phyloP scores from a whole-genome alignment of 345 rosid genomes.

The Populus ilicifolia region DNA sequence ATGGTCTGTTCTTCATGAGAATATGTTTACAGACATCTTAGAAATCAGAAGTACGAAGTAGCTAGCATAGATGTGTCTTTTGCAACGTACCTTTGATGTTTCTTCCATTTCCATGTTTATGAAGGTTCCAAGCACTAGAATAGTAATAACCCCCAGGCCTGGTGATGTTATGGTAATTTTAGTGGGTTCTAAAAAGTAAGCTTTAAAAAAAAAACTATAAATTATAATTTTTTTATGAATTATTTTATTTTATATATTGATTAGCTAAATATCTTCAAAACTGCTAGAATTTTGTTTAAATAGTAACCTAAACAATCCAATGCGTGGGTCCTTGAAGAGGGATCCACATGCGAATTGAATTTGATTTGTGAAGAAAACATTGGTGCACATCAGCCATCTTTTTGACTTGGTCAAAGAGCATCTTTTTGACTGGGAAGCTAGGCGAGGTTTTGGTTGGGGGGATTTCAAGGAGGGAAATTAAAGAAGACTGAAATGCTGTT shows the following conservation, averaged over 20 bases:
- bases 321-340: not conserved
- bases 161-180: not conserved
- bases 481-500: too few relatives aligned
- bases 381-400: too few relatives aligned
- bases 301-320: too few relatives aligned
- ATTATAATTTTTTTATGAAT: too few relatives aligned
- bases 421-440: slow-evolving; percentile 21
- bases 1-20: not conserved
- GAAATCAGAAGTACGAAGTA: not conserved
- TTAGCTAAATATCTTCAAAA: too few relatives aligned
- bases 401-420: slow-evolving; percentile 28
- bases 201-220: too few relatives aligned
- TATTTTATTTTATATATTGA: too few relatives aligned
- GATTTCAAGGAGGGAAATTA: not conserved
- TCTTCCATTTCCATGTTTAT: not conserved
- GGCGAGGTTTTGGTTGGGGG: not conserved
- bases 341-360: not conserved
- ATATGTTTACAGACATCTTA: not conserved
- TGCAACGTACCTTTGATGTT: not conserved
- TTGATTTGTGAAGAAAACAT: not conserved
- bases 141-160: not conserved
- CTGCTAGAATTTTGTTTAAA: too few relatives aligned
- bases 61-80: not conserved
- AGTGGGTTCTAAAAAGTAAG: too few relatives aligned
- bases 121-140: too few relatives aligned